A percentile compares a stretch with the other conserved stretches of the same genome.
Evolutionary conservation across 371 early-diverging fungal species (phyloP).

Genomic region (Homolaphlyctis polyrhiza): DNA sequence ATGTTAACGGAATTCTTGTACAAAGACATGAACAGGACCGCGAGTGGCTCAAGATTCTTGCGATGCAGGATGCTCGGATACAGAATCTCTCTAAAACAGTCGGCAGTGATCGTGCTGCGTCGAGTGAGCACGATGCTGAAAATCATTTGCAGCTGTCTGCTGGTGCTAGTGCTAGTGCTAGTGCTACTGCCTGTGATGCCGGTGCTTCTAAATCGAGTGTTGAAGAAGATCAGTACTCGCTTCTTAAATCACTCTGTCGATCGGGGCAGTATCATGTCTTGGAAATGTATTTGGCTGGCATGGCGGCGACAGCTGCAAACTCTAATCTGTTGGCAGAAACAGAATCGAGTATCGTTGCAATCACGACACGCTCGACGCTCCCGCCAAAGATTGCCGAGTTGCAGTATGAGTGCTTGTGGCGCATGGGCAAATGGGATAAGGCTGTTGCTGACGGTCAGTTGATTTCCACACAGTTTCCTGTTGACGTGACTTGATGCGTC

Average conservation of each 20-base stretch:
- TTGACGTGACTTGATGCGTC: too few species aligned
- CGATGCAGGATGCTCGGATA: conserved; percentile 16
- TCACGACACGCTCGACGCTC: not conserved
- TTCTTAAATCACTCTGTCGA: conserved; percentile 11
- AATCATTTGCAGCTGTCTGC: too few species aligned
- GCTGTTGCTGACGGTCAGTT: not conserved
- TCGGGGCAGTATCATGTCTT: conserved; percentile 22
- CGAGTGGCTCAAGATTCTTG: conserved; percentile 18
- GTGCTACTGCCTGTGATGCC: too few species aligned
- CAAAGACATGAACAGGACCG: conserved; percentile 20
- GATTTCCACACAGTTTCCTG: not conserved
- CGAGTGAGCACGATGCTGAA: conserved; percentile 7
- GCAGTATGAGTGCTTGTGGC: conserved; percentile 31
- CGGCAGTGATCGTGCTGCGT: conserved; percentile 6
- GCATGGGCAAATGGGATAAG: conserved; percentile 25
- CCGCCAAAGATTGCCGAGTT: conserved; percentile 8
- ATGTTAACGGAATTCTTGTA: conserved; percentile 9
- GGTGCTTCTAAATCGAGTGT: too few species aligned
- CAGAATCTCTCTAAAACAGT: too few species aligned
- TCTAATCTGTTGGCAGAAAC: not conserved
- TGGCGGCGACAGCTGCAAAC: not conserved
- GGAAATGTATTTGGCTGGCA: conserved; percentile 6
- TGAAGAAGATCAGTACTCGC: not conserved
- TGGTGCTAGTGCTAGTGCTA: too few species aligned
- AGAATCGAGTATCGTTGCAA: not conserved